Evolutionary conservation across 345 rosid species (phyloP), one percentile per base, ranked within the genome.

Genomic region (Noccaea caerulescens): DNA sequence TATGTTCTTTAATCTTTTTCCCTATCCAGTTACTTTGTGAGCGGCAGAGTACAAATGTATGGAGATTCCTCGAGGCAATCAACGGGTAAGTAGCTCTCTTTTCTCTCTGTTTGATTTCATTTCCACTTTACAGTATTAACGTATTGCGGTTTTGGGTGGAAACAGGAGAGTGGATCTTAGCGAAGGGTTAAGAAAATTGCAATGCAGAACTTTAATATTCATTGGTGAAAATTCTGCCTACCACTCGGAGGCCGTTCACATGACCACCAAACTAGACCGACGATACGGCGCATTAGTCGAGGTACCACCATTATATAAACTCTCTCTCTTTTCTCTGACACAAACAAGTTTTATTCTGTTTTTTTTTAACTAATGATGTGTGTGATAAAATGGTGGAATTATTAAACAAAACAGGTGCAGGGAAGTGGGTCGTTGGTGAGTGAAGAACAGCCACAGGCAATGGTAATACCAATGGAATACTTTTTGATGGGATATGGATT

Each of bases 381-480:
- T 16, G 18, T 16, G 18, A 16, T 37, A 45, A 45, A 45, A 13
- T 45, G 50, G 23, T 13, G 50, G 23, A 47, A 10, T 16, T 47
- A 6, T 4, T 33, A 33, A 33, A 33, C 36, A 43, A 27, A 27
- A 53, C 82, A 93, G 98, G 98, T 93, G 63, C 96, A 87, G 78
- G 97, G 88, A 65, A 89, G 98, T 70, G 99, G 99, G 46, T 91
- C 99, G 0, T 70, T 89, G 86, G 99, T 94, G 73, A 94, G 93
- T 0, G 93, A 94, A 84, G 99, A 91, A 68, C 98, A 94, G 71
- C 99, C 99, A 18, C 92, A 91, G 54, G 98, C 99, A 27, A 94
- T 94, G 98, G 73, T 91, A 66, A 89, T 94, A 75, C 96, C 99
- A 7, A 50, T 94, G 77, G 99, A 94, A 76, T 94, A 87, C 80